phyloP scores from a whole-genome alignment of 441 rosid genomes.

The Pelargonium exstipulatum region DNA sequence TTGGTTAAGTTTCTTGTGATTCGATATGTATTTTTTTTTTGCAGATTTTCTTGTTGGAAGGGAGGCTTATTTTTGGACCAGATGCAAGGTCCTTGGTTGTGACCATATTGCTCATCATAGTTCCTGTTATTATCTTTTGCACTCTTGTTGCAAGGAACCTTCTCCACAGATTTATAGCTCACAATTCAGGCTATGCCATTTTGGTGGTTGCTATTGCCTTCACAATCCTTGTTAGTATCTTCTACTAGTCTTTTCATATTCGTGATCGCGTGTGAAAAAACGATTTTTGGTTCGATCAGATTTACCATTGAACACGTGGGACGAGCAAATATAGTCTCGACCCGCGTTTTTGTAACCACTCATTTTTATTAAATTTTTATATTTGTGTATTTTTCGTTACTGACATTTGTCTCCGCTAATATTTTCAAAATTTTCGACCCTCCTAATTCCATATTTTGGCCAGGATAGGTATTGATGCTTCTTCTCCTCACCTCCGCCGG shows the following conservation, averaged over 20 bases:
- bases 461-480: constrained; percentile 38
- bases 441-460: constrained; percentile 13
- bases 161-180: constrained; percentile 31
- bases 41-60: constrained; percentile 45
- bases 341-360: too few species aligned
- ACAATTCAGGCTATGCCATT: constrained; percentile 35
- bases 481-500: constrained; percentile 48
- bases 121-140: constrained; percentile 44
- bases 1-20: neutral
- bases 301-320: too few species aligned
- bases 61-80: constrained; percentile 59
- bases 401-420: too few species aligned
- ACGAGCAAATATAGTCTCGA: too few species aligned
- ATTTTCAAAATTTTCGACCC: too few species aligned
- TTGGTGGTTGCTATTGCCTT: constrained; percentile 40
- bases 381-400: too few species aligned
- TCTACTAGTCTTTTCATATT: neutral
- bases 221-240: constrained; percentile 40
- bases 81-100: constrained; percentile 43
- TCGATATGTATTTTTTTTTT: neutral
- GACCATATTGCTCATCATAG: constrained; percentile 38
- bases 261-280: too few species aligned
- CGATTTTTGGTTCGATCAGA: too few species aligned
- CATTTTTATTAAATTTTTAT: neutral
- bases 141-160: constrained; percentile 38